Evolutionary conservation across 768 basidiomycete genomes (phyloP).

Genomic region (Holtermannia corniformis): DNA sequence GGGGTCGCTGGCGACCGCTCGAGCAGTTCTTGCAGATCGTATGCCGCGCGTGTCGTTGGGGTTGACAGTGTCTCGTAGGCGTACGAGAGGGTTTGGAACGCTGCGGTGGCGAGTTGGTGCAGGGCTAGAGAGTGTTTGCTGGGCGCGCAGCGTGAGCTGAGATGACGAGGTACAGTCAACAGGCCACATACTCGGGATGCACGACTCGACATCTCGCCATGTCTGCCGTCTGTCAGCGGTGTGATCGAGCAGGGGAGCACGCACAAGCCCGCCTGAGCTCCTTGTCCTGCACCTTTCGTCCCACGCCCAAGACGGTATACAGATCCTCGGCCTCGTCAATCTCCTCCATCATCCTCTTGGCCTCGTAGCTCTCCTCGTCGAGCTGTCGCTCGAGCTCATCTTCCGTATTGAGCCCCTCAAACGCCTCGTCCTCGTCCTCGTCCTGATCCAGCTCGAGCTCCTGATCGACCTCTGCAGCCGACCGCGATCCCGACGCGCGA

Average conservation of each 20-base stretch:
- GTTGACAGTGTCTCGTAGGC: conserved; percentile 73
- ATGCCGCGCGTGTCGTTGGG: conserved; percentile 57
- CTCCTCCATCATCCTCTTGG: conserved; percentile 19
- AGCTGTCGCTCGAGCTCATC: not conserved
- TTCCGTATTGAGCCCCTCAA: not conserved
- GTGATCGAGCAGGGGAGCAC: not conserved
- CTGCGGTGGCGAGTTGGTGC: conserved; percentile 65
- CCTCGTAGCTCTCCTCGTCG: not conserved
- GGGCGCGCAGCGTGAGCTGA: not conserved
- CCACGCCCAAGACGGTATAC: conserved; percentile 62
- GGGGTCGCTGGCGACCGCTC: not conserved
- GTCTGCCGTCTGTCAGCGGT: conserved; percentile 36
- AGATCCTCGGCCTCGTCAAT: conserved; percentile 59
- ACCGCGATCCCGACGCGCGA: too few relatives aligned
- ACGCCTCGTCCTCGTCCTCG: not conserved
- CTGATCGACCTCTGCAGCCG: too few relatives aligned
- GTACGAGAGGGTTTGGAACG: conserved; percentile 77
- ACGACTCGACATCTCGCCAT: conserved; percentile 63
- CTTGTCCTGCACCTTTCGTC: conserved; percentile 52
- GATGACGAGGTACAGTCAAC: not conserved
- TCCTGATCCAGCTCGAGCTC: too few relatives aligned
- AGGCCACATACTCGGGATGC: conserved; percentile 67
- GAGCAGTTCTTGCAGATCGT: conserved; percentile 47
- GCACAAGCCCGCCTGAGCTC: conserved; percentile 57
- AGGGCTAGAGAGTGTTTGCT: not conserved